These are phyloP conservation scores for Salicornia ramosissima DNA, from an alignment of 148 eudicot species.

Conservation along the genomic window DNA sequence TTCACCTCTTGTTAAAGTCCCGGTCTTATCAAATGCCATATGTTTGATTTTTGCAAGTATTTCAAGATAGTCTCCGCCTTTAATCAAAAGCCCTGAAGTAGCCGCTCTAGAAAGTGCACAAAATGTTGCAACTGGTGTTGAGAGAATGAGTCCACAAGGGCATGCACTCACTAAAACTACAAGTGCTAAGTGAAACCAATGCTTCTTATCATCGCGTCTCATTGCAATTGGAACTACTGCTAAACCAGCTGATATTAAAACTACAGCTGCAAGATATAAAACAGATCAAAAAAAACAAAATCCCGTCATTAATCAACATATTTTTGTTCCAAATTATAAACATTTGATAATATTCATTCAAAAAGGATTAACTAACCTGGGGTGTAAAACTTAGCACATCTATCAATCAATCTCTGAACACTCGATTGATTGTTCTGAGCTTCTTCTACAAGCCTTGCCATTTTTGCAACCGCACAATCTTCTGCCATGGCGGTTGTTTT, in stretches of 20 bases:
- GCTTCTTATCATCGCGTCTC: slow-evolving; percentile 38
- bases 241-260: slow-evolving; percentile 50
- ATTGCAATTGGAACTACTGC: slow-evolving; percentile 57
- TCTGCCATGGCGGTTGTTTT: slow-evolving; percentile 68
- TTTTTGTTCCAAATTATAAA: neutral
- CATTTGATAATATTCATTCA: neutral
- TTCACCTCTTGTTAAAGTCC: slow-evolving; percentile 87
- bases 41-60: slow-evolving; percentile 58
- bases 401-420: slow-evolving; percentile 69
- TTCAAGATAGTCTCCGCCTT: slow-evolving; percentile 88
- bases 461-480: slow-evolving; percentile 78
- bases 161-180: slow-evolving; percentile 91
- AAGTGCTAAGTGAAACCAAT: slow-evolving; percentile 69
- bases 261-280: slow-evolving; percentile 50
- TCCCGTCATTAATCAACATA: neutral
- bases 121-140: slow-evolving; percentile 88
- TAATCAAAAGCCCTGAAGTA: slow-evolving; percentile 63
- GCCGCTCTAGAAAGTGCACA: slow-evolving; percentile 94
- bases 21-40: slow-evolving; percentile 89
- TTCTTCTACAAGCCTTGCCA: slow-evolving; percentile 92
- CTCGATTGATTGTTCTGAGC: slow-evolving; percentile 71
- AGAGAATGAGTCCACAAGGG: slow-evolving; percentile 90
- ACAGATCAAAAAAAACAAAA: too few relatives aligned
- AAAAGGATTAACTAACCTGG: slow-evolving; percentile 47
- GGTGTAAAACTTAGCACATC: slow-evolving; percentile 80